A percentile compares a stretch with the other conserved stretches of the same genome.
Evolutionary conservation across 176 grass and related monocot genomes (phyloP).

Genomic region (Aegilops tauschii): DNA sequence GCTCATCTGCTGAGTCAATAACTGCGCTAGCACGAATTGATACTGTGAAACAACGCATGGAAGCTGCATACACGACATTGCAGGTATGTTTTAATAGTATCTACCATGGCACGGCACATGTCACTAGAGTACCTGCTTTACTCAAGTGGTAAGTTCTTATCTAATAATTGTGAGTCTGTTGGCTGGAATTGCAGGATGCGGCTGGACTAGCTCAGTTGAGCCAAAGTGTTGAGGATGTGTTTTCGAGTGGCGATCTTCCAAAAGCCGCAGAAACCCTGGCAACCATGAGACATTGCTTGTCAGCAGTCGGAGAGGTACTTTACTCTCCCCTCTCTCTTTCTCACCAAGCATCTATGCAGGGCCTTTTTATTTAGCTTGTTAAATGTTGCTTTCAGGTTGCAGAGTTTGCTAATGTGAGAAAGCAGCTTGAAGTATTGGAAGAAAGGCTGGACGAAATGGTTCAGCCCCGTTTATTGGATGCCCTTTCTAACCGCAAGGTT

Average conservation of each 20-base stretch:
- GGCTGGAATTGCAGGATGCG: conserved; percentile 66
- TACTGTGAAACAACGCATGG: conserved; percentile 94
- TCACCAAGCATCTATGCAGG: neutral
- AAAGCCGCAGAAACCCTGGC: conserved; percentile 93
- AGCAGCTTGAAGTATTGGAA: conserved; percentile 98
- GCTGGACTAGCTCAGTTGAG: conserved; percentile 94
- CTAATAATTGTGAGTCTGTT: conserved; percentile 17
- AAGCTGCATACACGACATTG: conserved; percentile 88
- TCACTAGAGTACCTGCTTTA: conserved; percentile 21
- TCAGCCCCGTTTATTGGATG: conserved; percentile 80
- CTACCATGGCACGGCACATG: neutral
- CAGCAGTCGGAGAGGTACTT: conserved; percentile 91
- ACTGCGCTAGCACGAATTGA: conserved; percentile 85
- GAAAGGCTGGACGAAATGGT: conserved; percentile 95
- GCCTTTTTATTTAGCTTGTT: conserved; percentile 17
- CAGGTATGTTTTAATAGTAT: conserved; percentile 49
- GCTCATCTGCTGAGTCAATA: conserved; percentile 95
- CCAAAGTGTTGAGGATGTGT: conserved; percentile 98
- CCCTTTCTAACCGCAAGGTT: conserved; percentile 96
- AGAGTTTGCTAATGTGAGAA: conserved; percentile 98
- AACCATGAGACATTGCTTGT: conserved; percentile 99
- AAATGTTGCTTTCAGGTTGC: conserved; percentile 70
- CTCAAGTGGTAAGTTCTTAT: neutral
- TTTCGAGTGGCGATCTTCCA: conserved; percentile 97
- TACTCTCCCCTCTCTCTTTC: neutral